Conservation (phyloP, 1,139 yeast genomes). For the Yamadazyma aaseri region DNA sequence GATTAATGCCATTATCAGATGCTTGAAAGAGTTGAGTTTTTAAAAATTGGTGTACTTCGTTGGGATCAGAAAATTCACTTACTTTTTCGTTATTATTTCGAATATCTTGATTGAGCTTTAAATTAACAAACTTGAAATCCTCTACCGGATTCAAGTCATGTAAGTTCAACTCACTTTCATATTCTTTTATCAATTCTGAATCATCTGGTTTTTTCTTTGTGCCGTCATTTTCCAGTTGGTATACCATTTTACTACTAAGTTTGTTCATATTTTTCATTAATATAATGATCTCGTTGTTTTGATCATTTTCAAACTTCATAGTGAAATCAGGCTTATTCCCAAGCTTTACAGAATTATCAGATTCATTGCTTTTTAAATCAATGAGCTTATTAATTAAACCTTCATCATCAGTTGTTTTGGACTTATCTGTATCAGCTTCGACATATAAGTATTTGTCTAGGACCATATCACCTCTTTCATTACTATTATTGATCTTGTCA, state of each 20-base stretch:
- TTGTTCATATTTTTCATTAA: conserved; percentile 87
- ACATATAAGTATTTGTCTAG: conserved; percentile 78
- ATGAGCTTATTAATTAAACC: conserved; percentile 52
- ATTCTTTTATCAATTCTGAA: conserved; percentile 8
- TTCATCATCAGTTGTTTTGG: conserved; percentile 11
- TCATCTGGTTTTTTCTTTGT: conserved; percentile 1
- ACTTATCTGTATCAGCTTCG: conserved; percentile 34
- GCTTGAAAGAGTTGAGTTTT: conserved; percentile 18
- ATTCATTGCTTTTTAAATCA: conserved; percentile 77
- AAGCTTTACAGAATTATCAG: conserved; percentile 71
- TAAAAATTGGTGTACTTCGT: conserved; percentile 28
- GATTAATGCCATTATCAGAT: conserved; percentile 27
- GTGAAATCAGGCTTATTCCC: conserved; percentile 90
- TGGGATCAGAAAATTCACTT: conserved; percentile 18
- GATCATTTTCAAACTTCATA: conserved; percentile 67
- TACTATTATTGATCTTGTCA: conserved; percentile 67
- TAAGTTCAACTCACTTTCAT: conserved; percentile 23
- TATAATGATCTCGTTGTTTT: conserved; percentile 63
- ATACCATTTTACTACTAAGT: conserved; percentile 78
- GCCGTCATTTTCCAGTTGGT: conserved; percentile 22
- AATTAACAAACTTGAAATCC: conserved; percentile 62
- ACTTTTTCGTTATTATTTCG: conserved; percentile 9
- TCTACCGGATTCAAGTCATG: conserved; percentile 33
- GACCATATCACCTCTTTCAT: conserved; percentile 79
- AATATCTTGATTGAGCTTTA: conserved; percentile 32